Percentiles rank a stretch among this genome's conserved stretches.
phyloP scores from a whole-genome alignment of 345 rosid species.

The Ceriops decandra region DNA sequence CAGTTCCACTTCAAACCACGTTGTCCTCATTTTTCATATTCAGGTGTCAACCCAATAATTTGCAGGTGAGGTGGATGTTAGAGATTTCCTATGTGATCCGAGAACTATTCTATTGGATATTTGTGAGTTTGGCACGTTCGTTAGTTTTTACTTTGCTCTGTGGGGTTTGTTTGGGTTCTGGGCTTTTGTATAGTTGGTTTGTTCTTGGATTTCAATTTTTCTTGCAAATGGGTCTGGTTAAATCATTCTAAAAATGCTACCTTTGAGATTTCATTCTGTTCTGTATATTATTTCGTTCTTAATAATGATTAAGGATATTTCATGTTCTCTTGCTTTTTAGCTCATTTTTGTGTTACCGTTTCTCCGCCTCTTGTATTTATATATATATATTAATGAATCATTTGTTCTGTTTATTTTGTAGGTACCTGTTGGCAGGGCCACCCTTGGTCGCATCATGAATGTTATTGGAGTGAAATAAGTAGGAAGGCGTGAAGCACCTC shows the following conservation, averaged over 20 bases:
- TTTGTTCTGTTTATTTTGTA: conserved; percentile 13
- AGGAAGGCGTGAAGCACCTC: conserved; percentile 21
- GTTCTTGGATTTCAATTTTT: background rate
- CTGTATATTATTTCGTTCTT: background rate
- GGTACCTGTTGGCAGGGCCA: conserved; percentile 96
- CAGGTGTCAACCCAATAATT: no score
- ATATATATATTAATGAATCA: background rate
- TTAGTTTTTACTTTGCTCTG: no score
- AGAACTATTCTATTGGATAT: no score
- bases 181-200: background rate
- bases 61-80: no score
- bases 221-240: background rate
- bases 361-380: background rate
- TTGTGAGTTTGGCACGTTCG: no score
- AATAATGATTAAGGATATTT: background rate
- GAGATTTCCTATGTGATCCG: no score
- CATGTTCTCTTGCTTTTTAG: background rate
- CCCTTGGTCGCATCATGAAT: conserved; percentile 93
- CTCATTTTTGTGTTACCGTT: no score
- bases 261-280: background rate
- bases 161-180: no score
- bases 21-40: no score
- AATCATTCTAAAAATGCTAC: background rate
- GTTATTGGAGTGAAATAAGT: conserved; percentile 92
- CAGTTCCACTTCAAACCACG: no score